Evolutionary conservation across 345 rosid genomes (phyloP), one percentile per base, ranked within the genome.

Genomic region (Eucalyptus albens): DNA sequence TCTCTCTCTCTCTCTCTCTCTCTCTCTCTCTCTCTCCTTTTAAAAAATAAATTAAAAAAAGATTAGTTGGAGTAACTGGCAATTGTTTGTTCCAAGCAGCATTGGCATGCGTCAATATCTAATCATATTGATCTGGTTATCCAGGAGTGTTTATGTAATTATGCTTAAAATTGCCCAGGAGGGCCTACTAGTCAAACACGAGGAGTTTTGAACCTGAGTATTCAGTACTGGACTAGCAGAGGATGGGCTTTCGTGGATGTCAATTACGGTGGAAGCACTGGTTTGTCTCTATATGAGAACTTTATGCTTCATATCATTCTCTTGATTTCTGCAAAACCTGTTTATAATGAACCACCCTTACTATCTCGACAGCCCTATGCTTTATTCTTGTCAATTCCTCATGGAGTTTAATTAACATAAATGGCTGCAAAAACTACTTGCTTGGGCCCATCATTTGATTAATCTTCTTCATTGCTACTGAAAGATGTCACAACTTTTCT

Each of bases 211-310:
- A 94, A 96, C 91, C 92, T 95, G 87, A 95, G 95, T 89, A 90
- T 95, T 92, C 99, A 98, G 90, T 98, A 94, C 92, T 98, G 98
- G 98, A 98, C 99, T 31, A 98, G 98, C 92, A 93, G 99, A 87
- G 99, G 99, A 87, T 98, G 99, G 99, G 99, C 99, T 59, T 92
- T 95, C 89, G 98, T 96, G 89, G 99, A 97, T 93, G 99, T 98
- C 87, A 98, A 97, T 88, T 98, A 97, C 88, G 98, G 99, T 89
- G 99, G 99, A 94, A 97, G 99, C 97, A 97, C 98, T 88, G 99
- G 99, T 98, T 92, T 89, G 96, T 94, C 87, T 81, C 56, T 87
- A 27, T 29, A 81, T 42, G 14, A 88, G 19, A 17, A 29, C 17
- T 21, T 50, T 53, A 24, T 29, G 44, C 69, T 19, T 86, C 33